Base-by-base conservation (phyloP, 2,329 filamentous ascomycete species). In the Aspergillus alliaceus region DNA sequence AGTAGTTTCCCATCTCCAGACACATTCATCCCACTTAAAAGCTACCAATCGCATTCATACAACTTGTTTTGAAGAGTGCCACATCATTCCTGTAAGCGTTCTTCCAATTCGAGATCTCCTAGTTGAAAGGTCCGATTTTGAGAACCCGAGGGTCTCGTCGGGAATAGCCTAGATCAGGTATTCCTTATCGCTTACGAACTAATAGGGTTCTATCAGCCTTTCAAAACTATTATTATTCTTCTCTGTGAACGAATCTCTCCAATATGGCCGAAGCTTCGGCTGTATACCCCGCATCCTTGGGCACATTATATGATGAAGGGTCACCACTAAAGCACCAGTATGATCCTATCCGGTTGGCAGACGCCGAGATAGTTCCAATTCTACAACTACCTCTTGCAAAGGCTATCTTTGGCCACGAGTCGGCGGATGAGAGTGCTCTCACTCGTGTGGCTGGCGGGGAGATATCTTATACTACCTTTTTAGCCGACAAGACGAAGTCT, bases 331-430 rank as follows among this genome's bases (percentile, higher is more conserved):
- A 66, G 18, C 58, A 62, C 27, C 65, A 66, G 53, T 75, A 75
- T 60, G 73, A 76, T 40, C 65, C 69, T 9, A 61, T 77, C 51
- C 69, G 58, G 50, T 65, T 75, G 27, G 67, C 66, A 25, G 72
- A 75, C 37, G 60, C 66, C 9, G 66, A 71, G 59, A 69, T 72
- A 27, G 59, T 71, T 11, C 67, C 68, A 8, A 63, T 72, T 15
- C 59, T 77, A 47, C 65, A 69, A 48, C 62, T 72, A 52, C 70
- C 75, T 8, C 61, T 78, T 18, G 75, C 76, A 20, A 70, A 71
- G 27, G 67, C 68, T 12, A 51, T 79, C 18, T 68, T 79, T 31
- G 77, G 75, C 14, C 72, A 76, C 55, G 67, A 70, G 37, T 54
- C 64, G 18, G 55, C 64, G 6, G 57, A 69, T 8, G 61, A 68